Evolutionary conservation across 345 rosid species (phyloP).

Genomic region (Salix suchowensis): DNA sequence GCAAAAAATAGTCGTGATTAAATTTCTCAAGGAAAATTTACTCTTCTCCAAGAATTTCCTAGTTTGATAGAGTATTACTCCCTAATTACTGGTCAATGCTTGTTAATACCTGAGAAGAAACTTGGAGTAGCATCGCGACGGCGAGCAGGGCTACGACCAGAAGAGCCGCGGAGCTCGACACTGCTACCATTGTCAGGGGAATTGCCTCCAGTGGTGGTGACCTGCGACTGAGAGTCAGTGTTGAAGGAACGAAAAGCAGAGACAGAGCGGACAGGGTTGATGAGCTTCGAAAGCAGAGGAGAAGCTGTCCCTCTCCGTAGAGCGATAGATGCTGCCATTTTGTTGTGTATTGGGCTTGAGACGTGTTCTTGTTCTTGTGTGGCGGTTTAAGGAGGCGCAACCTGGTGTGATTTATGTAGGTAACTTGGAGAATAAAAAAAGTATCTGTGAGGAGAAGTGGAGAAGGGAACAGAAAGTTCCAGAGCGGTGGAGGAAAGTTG

Average conservation of each 20-base stretch:
- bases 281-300: slow-evolving; percentile 19
- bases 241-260: slow-evolving; percentile 30
- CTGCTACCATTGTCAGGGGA: slow-evolving; percentile 8
- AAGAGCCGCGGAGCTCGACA: slow-evolving; percentile 11
- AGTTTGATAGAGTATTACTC: no score
- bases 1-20: no score
- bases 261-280: slow-evolving; percentile 18
- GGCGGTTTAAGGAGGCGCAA: neutral
- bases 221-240: slow-evolving; percentile 36
- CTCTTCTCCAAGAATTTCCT: no score
- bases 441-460: neutral
- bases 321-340: slow-evolving; percentile 39
- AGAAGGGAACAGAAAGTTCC: slow-evolving; percentile 1
- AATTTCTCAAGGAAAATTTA: no score
- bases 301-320: slow-evolving; percentile 25
- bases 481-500: neutral
- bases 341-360: neutral
- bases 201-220: slow-evolving; percentile 15
- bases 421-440: neutral
- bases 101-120: slow-evolving; percentile 23
- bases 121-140: slow-evolving; percentile 11
- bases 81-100: no score
- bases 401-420: neutral
- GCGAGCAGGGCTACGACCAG: slow-evolving; percentile 14
- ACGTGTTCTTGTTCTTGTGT: neutral